Conservation (phyloP, 2,329 filamentous ascomycete species). For the Penicillium sp. region DNA sequence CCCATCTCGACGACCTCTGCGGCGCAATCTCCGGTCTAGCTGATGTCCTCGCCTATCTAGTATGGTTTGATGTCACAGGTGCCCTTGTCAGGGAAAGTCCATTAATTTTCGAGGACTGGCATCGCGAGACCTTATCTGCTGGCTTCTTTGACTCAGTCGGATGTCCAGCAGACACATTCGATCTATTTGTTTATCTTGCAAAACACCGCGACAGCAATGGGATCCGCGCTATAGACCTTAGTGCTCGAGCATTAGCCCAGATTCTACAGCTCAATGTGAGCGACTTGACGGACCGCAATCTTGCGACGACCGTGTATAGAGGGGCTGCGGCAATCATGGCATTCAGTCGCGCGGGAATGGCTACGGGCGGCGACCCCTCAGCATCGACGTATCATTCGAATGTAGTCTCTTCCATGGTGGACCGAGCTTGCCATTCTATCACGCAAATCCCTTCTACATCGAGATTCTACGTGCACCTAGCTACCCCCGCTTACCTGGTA, state of each 20-base stretch:
- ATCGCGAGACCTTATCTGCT: conserved; percentile 34
- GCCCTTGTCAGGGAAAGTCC: conserved; percentile 21
- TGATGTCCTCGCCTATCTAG: conserved; percentile 40
- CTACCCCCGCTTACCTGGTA: conserved; percentile 38
- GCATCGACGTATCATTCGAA: conserved; percentile 4
- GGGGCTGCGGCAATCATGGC: conserved; percentile 39
- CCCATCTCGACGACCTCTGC: conserved; percentile 36
- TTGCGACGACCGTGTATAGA: conserved; percentile 33
- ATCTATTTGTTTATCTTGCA: conserved; percentile 36
- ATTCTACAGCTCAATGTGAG: conserved; percentile 19
- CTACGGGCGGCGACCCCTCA: background rate
- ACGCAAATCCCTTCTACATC: conserved; percentile 32
- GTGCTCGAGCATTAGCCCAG: conserved; percentile 18
- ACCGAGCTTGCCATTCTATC: conserved; percentile 37
- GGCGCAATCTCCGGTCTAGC: conserved; percentile 35
- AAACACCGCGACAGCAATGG: conserved; percentile 21
- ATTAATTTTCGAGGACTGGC: conserved; percentile 44
- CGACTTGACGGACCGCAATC: conserved; percentile 13
- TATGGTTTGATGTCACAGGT: conserved; percentile 44
- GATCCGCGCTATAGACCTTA: conserved; percentile 4
- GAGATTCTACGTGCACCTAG: conserved; percentile 42
- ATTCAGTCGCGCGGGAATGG: conserved; percentile 16
- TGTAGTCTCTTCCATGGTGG: conserved; percentile 32
- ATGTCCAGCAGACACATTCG: conserved; percentile 39
- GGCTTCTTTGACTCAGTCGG: conserved; percentile 40